A percentile compares a stretch with the other conserved stretches of the same genome.
These are phyloP conservation scores for Salix arbutifolia DNA, from an alignment of 345 rosid genomes.

Conservation along the genomic window DNA sequence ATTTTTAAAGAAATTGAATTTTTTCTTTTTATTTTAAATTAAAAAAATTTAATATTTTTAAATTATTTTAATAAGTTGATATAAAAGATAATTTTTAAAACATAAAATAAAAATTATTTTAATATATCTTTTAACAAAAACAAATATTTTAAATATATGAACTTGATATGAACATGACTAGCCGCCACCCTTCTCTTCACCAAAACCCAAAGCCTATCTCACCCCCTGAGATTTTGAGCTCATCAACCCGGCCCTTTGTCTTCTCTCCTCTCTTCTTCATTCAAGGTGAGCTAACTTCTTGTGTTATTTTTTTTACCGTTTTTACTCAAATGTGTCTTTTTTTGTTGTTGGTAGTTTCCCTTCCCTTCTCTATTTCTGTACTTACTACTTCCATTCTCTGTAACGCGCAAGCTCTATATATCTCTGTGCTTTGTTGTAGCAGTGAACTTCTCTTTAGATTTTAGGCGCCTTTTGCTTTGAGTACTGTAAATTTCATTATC, in stretches of 20 bases:
- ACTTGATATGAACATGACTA: too few species aligned
- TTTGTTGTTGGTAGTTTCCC: neutral
- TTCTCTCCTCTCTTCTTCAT: neutral
- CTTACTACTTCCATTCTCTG: neutral
- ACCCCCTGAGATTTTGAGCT: neutral
- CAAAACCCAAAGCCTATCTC: too few species aligned
- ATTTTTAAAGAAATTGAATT: too few species aligned
- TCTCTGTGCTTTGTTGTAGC: neutral
- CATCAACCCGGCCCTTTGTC: neutral
- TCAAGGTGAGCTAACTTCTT: neutral
- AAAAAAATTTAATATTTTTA: too few species aligned
- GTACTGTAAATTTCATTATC: neutral
- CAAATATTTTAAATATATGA: too few species aligned
- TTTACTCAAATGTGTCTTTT: neutral
- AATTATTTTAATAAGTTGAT: too few species aligned
- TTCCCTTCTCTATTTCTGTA: neutral
- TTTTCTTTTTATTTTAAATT: too few species aligned
- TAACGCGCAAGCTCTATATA: neutral
- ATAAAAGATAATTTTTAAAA: too few species aligned
- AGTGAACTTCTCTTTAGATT: neutral
- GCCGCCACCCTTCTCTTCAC: too few species aligned
- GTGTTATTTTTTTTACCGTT: neutral
- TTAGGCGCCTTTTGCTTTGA: neutral
- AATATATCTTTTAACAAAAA: too few species aligned
- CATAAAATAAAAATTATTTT: too few species aligned